Conservation (phyloP, 2,329 filamentous ascomycete genomes). For the Pestalotiopsis fici region DNA sequence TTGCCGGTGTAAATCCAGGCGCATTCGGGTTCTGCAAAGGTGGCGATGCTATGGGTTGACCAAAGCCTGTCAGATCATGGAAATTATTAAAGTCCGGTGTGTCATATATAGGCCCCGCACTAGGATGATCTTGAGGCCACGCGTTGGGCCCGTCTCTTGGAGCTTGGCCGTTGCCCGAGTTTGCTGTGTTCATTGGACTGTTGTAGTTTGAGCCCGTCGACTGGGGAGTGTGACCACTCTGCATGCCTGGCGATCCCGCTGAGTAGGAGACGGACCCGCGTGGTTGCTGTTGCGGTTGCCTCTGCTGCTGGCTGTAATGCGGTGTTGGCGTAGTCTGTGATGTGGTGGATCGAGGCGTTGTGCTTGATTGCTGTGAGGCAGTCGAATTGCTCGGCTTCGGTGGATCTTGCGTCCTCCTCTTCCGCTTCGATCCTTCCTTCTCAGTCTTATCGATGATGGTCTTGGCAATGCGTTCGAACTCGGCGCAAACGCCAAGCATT, state of each 20-base stretch:
- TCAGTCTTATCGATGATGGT: constrained; percentile 90
- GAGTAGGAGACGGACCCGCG: constrained; percentile 13
- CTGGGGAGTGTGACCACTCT: constrained; percentile 18
- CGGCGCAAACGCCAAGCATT: constrained; percentile 92
- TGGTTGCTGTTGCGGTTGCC: neutral
- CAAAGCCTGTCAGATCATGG: constrained; percentile 47
- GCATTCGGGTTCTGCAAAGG: constrained; percentile 34
- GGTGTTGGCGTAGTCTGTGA: constrained; percentile 26
- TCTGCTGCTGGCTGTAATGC: constrained; percentile 27
- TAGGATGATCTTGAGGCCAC: constrained; percentile 48
- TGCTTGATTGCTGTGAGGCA: constrained; percentile 23
- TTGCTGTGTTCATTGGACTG: constrained; percentile 39
- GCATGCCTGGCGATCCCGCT: constrained; percentile 25
- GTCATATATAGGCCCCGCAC: constrained; percentile 28
- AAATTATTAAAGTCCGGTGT: constrained; percentile 45
- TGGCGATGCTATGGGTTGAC: constrained; percentile 29
- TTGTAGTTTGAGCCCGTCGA: constrained; percentile 29
- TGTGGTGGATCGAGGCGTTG: constrained; percentile 22
- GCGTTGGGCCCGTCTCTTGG: constrained; percentile 44
- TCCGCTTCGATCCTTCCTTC: constrained; percentile 78
- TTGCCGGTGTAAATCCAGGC: constrained; percentile 71
- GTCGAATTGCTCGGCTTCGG: constrained; percentile 20
- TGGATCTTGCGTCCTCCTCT: constrained; percentile 73
- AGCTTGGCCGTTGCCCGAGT: constrained; percentile 41
- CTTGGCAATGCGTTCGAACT: constrained; percentile 92